phyloP scores from a whole-genome alignment of 2,329 filamentous ascomycete genomes.

The Cryphonectria naterciae region DNA sequence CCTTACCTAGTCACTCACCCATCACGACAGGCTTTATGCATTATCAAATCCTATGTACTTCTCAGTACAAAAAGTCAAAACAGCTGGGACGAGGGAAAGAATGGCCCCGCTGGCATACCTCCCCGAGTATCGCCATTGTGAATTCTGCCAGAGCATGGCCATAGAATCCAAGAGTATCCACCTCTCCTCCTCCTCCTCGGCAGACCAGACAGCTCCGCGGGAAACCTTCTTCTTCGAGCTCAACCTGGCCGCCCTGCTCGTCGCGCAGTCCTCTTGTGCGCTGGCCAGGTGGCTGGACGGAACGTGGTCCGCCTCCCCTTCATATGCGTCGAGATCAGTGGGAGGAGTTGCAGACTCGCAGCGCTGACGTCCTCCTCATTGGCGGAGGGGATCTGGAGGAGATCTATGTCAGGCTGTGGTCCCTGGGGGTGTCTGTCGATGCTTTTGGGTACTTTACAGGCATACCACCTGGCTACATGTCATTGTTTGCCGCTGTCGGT shows the following conservation, averaged over 20 bases:
- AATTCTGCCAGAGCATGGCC: conserved; percentile 3
- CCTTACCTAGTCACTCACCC: too few relatives aligned
- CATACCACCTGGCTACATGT: background rate
- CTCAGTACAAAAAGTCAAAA: background rate
- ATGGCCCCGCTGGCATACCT: background rate
- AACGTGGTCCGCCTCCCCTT: background rate
- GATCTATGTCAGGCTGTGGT: background rate
- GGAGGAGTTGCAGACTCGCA: background rate
- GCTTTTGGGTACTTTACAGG: background rate
- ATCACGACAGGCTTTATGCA: background rate
- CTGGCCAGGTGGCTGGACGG: background rate
- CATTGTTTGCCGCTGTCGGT: conserved; percentile 1
- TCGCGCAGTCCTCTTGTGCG: background rate
- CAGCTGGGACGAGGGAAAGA: background rate
- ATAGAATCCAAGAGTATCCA: background rate
- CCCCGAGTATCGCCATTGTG: background rate
- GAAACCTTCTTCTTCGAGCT: background rate
- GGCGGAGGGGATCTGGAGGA: background rate
- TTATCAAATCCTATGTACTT: background rate
- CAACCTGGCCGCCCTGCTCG: background rate
- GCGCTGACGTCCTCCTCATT: background rate
- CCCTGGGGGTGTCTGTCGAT: background rate
- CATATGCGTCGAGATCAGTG: background rate
- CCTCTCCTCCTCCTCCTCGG: background rate
- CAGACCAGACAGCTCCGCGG: background rate